Conservation (phyloP, 2,329 filamentous ascomycete species). For the Helotiales sp. region DNA sequence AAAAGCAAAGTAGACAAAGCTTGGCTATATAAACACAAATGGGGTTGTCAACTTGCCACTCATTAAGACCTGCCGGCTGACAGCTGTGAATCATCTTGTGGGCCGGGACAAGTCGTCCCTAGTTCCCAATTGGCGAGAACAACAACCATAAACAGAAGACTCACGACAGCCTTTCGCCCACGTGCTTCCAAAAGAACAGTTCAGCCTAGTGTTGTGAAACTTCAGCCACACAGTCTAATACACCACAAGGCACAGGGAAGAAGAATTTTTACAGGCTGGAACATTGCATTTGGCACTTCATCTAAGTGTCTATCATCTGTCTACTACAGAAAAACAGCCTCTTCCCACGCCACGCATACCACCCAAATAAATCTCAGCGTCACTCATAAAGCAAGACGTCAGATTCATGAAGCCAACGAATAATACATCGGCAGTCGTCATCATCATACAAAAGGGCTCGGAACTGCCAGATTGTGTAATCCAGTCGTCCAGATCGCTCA, state of each 20-base stretch:
- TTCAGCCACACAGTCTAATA: neutral
- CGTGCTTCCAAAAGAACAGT: too few species aligned
- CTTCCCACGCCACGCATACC: neutral
- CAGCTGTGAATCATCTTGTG: too few species aligned
- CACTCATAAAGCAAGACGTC: neutral
- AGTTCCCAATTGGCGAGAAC: too few species aligned
- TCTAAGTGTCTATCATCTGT: neutral
- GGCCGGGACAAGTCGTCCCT: too few species aligned
- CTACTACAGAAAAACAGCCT: constrained; percentile 8
- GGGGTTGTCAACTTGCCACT: too few species aligned
- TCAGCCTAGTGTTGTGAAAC: too few species aligned
- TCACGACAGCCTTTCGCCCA: too few species aligned
- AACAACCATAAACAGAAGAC: too few species aligned
- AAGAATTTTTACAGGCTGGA: neutral
- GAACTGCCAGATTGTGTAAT: neutral
- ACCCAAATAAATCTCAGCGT: neutral
- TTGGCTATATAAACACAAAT: too few species aligned
- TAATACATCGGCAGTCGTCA: neutral
- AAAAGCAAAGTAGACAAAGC: too few species aligned
- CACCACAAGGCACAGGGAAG: neutral
- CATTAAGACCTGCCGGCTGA: too few species aligned
- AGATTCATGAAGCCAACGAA: neutral
- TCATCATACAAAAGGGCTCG: neutral
- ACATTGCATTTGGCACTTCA: neutral
- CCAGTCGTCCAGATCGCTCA: neutral